A percentile compares a stretch with the other conserved stretches of the same genome.
phyloP scores from a whole-genome alignment of 2,329 filamentous ascomycete genomes.

The Beauveria pseudobassiana region DNA sequence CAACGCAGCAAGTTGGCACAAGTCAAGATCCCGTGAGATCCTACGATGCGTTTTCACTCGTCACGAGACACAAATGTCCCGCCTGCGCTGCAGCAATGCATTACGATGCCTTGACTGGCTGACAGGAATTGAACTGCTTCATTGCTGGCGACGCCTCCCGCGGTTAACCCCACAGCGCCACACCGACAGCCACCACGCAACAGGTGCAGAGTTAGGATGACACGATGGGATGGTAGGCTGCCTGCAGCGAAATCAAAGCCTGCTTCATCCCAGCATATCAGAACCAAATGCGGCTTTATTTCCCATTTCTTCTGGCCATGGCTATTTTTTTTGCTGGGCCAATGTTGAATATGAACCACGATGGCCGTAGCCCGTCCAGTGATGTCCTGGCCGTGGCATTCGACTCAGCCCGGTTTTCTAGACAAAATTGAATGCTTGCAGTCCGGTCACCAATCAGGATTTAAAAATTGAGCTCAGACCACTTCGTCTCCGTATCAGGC shows the following conservation, averaged over 20 bases:
- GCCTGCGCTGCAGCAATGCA: not conserved
- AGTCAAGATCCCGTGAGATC: not conserved
- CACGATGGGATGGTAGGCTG: too few species aligned
- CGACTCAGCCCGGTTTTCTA: not conserved
- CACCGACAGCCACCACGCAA: conserved; percentile 1
- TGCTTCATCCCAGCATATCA: not conserved
- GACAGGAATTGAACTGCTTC: not conserved
- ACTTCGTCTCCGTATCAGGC: not conserved
- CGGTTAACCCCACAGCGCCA: conserved; percentile 4
- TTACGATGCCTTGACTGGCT: not conserved
- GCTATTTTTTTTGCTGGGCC: not conserved
- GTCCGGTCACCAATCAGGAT: not conserved
- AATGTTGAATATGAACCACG: not conserved
- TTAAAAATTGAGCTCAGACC: not conserved
- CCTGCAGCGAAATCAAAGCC: not conserved
- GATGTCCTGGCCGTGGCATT: not conserved
- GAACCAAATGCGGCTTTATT: not conserved
- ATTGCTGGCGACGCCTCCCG: not conserved
- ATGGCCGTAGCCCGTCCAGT: not conserved
- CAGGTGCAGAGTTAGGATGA: not conserved
- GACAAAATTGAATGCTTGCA: not conserved
- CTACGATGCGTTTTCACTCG: not conserved
- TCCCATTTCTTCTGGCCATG: not conserved
- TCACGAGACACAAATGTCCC: not conserved
- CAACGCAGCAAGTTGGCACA: too few species aligned